Evolutionary conservation across 805 yeast species (phyloP).

Genomic region (Ogataea degrootiae): DNA sequence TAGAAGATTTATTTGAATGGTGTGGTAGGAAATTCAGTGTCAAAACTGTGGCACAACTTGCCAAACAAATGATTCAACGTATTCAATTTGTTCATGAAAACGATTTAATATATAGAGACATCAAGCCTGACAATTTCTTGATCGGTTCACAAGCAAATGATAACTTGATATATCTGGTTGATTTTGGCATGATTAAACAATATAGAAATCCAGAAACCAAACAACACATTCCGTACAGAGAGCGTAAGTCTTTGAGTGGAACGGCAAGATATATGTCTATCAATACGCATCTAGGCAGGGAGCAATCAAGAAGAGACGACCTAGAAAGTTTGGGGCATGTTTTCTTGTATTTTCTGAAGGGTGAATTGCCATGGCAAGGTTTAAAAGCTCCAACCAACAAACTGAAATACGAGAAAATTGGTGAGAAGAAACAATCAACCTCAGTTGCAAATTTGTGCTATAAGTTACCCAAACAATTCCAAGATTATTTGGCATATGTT

Average conservation of each 20-base stretch:
- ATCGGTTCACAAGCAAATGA: constrained; percentile 54
- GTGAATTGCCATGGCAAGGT: constrained; percentile 89
- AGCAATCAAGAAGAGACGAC: constrained; percentile 80
- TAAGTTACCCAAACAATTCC: constrained; percentile 68
- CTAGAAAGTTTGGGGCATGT: constrained; percentile 80
- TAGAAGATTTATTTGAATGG: constrained; percentile 85
- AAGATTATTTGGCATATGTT: constrained; percentile 65
- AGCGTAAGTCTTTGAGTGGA: constrained; percentile 74
- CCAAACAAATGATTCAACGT: constrained; percentile 71
- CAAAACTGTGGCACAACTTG: constrained; percentile 69
- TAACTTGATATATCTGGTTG: constrained; percentile 68
- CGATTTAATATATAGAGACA: constrained; percentile 74
- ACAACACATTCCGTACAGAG: constrained; percentile 79
- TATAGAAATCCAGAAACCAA: constrained; percentile 76
- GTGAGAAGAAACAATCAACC: constrained; percentile 71
- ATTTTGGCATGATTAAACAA: constrained; percentile 86
- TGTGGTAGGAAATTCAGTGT: constrained; percentile 72
- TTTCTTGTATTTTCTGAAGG: constrained; percentile 71
- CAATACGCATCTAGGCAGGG: constrained; percentile 82
- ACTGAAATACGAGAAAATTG: constrained; percentile 77
- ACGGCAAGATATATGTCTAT: constrained; percentile 87
- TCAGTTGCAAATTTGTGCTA: constrained; percentile 57
- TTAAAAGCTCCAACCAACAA: constrained; percentile 82
- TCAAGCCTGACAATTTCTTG: constrained; percentile 78
- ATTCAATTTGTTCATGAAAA: constrained; percentile 73